Percentiles rank a stretch among this genome's conserved stretches.
phyloP scores from a whole-genome alignment of 2,329 filamentous ascomycete species.

The Botrytis galanthina region DNA sequence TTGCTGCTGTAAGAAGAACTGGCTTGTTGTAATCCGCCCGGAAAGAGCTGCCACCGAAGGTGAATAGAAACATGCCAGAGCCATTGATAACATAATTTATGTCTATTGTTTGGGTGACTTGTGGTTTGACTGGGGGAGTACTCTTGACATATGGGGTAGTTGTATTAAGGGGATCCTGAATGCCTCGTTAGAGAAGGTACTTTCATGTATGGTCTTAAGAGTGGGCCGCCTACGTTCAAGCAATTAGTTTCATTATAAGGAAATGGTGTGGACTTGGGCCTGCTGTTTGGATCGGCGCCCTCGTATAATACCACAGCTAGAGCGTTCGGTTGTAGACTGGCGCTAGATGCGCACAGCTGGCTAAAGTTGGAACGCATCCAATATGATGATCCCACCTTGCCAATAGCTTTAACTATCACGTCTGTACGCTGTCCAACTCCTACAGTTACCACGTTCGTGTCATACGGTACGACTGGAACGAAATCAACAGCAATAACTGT shows the following conservation, averaged over 20 bases:
- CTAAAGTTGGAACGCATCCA: constrained; percentile 57
- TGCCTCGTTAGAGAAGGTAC: neutral
- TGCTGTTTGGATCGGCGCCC: constrained; percentile 48
- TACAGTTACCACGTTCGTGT: constrained; percentile 46
- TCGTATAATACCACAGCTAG: constrained; percentile 66
- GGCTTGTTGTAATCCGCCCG: constrained; percentile 50
- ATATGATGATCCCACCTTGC: constrained; percentile 43
- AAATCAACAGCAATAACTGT: constrained; percentile 67
- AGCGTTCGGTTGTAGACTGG: constrained; percentile 49
- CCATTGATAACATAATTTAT: constrained; percentile 49
- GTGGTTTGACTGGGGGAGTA: constrained; percentile 42
- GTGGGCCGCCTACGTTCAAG: neutral
- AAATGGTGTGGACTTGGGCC: constrained; percentile 48
- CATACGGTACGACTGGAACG: constrained; percentile 61
- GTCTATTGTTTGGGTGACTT: constrained; percentile 37
- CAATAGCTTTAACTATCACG: constrained; percentile 45
- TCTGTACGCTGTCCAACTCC: constrained; percentile 42
- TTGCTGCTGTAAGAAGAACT: constrained; percentile 51
- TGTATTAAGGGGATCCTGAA: neutral
- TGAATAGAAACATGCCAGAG: constrained; percentile 54
- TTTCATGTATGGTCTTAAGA: neutral
- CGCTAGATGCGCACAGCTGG: constrained; percentile 46
- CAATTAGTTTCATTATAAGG: neutral
- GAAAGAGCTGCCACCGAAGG: constrained; percentile 50
- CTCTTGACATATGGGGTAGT: constrained; percentile 40